Base-by-base conservation (phyloP, 2,329 filamentous ascomycete genomes). In the Arthrocladium fulminans region DNA sequence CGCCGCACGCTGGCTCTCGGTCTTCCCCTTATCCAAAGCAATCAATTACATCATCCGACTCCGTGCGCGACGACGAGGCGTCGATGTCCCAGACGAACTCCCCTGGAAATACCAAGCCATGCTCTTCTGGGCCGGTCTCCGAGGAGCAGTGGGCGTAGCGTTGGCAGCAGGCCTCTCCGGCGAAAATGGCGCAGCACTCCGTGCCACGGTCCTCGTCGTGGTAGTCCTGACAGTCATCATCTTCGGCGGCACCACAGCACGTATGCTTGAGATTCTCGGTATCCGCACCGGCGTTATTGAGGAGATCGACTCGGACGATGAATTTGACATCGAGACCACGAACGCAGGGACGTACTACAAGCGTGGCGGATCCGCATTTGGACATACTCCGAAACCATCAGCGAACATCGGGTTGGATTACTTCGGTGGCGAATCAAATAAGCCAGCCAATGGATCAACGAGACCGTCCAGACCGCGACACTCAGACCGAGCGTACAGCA, bases 141-240 rank as follows among this genome's bases (percentile, higher is more conserved):
- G 92, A 54, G 92, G 92, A 59, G 92, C 92, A 40, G 92, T 98
- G 58, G 92, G 92, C 49, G 92, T 98, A 29, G 92, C 92, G 1
- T 74, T 98, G 40, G 92, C 92, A 25, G 90, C 90, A 19, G 84
- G 94, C 22, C 76, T 98, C 40, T 83, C 80, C 0, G 92, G 89
- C 39, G 80, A 82, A 46, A 92, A 94, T 61, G 82, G 81, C 1
- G 84, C 83, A 50, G 86, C 88, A 0, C 74, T 98, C 29, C 84
- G 88, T 58, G 92, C 92, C 5, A 98, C 92, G 0, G 90, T 98
- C n/a, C 73, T 98, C 9, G 89, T 98, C 8, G 92, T 97, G 0
- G 92, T 98, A 3, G 90, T 98, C 59, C 73, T 98, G 52, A 97
- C 92, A 0, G 92, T 98, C 59, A 98, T 98, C 67, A 97, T 98